Base-by-base conservation (phyloP, 768 basidiomycete genomes). In the Cystofilobasidium capitatum region DNA sequence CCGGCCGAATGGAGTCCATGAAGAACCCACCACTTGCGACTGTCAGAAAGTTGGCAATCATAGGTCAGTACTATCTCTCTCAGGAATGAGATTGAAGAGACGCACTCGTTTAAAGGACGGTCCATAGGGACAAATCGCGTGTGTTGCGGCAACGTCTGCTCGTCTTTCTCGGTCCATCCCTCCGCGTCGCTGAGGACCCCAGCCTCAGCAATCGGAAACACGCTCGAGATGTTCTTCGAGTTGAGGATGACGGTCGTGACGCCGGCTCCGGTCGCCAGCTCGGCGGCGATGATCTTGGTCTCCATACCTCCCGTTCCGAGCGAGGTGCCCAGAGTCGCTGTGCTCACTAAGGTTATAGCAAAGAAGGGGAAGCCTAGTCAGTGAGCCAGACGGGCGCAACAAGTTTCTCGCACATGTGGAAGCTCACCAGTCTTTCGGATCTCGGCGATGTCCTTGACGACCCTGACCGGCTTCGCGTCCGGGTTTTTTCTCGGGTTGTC, bases 231-330 rank as follows among this genome's bases (percentile, higher is more conserved):
- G 31, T 82, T 80, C 72, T 86, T 88, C 77, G 90, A 92, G 26
- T 89, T 88, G 57, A 87, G 85, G 73, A 99, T 89, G 51, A 97
- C 81, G 0, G 94, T 96, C 6, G 89, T 86, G 37, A 94, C 91
- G 9, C 96, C 96, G 0, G 93, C 94, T 0, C 86, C 92, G 0
- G 89, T 94, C 6, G 94, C 92, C 36, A 99, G 91, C 51, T 99
- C 96, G 0, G 96, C 94, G 0, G 96, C 96, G 71, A 98, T 96
- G 72, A 98, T 84, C 75, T 98, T 99, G 3, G 96, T 99, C 77
- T 96, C 92, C 96, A 98, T 98, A 4, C 96, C 96, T 0, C 96
- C 96, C 1, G 96, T 98, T 0, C 96, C 96, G 14, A 99, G 82
- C 71, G 84, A 89, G 0, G 91, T 93, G 0, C 96, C 96, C 0